Conservation (phyloP, 352 stramenopile species). For the Phytophthora rubi region DNA sequence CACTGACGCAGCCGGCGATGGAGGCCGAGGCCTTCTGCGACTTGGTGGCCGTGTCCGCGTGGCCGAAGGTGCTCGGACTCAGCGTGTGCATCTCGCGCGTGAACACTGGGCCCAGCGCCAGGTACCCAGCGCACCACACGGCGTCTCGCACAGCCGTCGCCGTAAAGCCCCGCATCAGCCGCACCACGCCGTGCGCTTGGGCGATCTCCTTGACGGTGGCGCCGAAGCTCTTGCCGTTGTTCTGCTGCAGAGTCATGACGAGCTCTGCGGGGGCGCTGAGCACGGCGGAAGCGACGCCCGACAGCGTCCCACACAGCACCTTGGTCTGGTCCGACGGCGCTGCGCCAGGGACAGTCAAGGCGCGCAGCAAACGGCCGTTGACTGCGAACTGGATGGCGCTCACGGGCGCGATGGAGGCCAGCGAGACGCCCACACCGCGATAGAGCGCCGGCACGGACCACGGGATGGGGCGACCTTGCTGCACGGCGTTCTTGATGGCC, state of each 20-base stretch:
- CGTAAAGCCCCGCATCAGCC: slow-evolving; percentile 67
- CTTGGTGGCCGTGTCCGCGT: slow-evolving; percentile 49
- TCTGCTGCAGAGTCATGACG: slow-evolving; percentile 89
- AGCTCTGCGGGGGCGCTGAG: slow-evolving; percentile 80
- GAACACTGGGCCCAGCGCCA: slow-evolving; percentile 79
- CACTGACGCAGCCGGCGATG: slow-evolving; percentile 67
- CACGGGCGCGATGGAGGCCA: slow-evolving; percentile 81
- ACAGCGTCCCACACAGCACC: slow-evolving; percentile 66
- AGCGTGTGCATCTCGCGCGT: slow-evolving; percentile 64
- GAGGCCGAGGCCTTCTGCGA: slow-evolving; percentile 73
- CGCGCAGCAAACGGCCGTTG: slow-evolving; percentile 72
- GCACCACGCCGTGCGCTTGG: slow-evolving; percentile 45
- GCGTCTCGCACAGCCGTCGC: slow-evolving; percentile 70
- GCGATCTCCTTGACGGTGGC: slow-evolving; percentile 68
- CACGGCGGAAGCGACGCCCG: slow-evolving; percentile 64
- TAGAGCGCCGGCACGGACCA: slow-evolving; percentile 73
- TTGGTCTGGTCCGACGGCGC: slow-evolving; percentile 56
- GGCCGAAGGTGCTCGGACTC: slow-evolving; percentile 63
- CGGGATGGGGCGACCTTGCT: slow-evolving; percentile 74
- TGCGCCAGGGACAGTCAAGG: slow-evolving; percentile 21
- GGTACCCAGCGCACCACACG: slow-evolving; percentile 80
- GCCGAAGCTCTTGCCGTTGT: slow-evolving; percentile 73
- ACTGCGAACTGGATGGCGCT: slow-evolving; percentile 82
- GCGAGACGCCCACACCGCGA: slow-evolving; percentile 77
- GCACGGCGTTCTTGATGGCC: slow-evolving; percentile 86